Conservation (phyloP, 176 grass and related monocot genomes). For the Sorghum bicolor region DNA sequence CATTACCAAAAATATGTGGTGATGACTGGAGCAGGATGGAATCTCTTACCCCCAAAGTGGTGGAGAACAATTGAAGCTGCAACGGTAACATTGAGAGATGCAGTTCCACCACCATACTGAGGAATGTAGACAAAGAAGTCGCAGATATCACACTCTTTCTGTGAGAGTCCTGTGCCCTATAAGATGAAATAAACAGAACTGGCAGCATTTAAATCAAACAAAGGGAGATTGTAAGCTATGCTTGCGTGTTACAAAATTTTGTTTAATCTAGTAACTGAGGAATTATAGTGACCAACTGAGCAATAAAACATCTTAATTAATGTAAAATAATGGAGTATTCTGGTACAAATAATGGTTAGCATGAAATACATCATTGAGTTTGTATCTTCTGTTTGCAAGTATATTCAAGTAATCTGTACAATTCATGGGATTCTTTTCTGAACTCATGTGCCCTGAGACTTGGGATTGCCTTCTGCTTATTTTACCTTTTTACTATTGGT, state of each 20-base stretch:
- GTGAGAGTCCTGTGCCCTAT: conserved; percentile 78
- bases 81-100: conserved; percentile 93
- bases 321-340: background rate
- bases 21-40: background rate
- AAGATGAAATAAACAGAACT: conserved; percentile 16
- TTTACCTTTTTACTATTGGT: too few species aligned
- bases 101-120: conserved; percentile 87
- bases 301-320: too few species aligned
- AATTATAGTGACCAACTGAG: too few species aligned
- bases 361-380: background rate
- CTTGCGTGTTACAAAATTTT: background rate
- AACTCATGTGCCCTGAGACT: background rate
- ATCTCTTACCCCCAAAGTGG: conserved; percentile 63
- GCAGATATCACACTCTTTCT: conserved; percentile 74
- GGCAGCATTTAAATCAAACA: background rate
- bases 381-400: background rate
- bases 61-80: conserved; percentile 91
- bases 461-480: background rate
- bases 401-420: background rate
- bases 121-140: conserved; percentile 96
- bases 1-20: background rate
- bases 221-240: background rate
- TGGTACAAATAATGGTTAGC: background rate
- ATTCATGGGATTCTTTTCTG: background rate
- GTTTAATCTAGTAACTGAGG: background rate